Evolutionary conservation across 257 asterid species (phyloP).

Genomic region (Orobanche coerulescens): DNA sequence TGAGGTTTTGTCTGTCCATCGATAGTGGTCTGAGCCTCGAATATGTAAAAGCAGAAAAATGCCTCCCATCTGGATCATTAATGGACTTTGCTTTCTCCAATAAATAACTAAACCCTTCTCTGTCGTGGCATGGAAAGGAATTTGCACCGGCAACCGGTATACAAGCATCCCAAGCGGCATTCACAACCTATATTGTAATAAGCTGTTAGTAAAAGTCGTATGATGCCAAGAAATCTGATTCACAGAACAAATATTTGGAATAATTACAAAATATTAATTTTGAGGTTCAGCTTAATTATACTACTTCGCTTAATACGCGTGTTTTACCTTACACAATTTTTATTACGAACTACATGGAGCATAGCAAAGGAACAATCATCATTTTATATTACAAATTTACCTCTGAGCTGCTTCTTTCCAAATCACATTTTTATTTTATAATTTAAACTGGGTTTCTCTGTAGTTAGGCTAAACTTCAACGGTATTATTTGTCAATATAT

Average conservation of each 20-base stretch:
- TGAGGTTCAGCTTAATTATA: neutral
- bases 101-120: conserved; percentile 55
- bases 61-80: conserved; percentile 73
- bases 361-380: too few species aligned
- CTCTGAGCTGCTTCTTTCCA: neutral
- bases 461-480: neutral
- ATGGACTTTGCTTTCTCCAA: conserved; percentile 72
- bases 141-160: conserved; percentile 63
- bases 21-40: conserved; percentile 56
- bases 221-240: neutral
- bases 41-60: conserved; percentile 59
- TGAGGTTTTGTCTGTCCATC: conserved; percentile 58
- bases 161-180: conserved; percentile 80
- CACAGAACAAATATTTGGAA: neutral
- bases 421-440: neutral
- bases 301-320: neutral
- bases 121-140: conserved; percentile 45
- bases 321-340: too few species aligned
- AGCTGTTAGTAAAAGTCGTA: conserved; percentile 16
- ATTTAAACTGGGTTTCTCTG: neutral
- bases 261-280: neutral
- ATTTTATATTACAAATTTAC: neutral
- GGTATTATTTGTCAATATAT: neutral
- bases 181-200: conserved; percentile 46
- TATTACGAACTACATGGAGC: too few species aligned